Percentiles rank a stretch among this genome's conserved stretches.
Evolutionary conservation across 1,139 yeast genomes (phyloP).

Genomic region (Candida labiduridarum): DNA sequence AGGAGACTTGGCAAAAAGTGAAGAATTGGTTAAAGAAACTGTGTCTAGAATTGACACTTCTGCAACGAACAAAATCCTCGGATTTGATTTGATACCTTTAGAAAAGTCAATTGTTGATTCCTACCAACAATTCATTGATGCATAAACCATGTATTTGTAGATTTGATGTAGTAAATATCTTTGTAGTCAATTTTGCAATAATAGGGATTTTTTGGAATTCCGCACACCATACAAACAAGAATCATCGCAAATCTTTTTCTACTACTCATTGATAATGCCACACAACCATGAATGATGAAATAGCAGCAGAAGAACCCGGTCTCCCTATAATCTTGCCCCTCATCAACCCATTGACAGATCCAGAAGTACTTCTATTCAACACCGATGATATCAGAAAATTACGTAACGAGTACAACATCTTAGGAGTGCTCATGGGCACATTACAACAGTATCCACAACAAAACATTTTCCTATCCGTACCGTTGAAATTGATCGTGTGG

Average conservation of each 20-base stretch:
- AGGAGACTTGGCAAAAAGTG: no score
- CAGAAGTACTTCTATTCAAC: slow-evolving; percentile 51
- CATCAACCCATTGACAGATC: slow-evolving; percentile 28
- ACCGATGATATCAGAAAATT: slow-evolving; percentile 54
- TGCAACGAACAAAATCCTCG: no score
- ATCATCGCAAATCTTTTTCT: no score
- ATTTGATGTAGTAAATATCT: no score
- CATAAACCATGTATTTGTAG: slow-evolving; percentile 10
- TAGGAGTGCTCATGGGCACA: slow-evolving; percentile 82
- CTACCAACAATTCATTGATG: no score
- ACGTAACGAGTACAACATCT: slow-evolving; percentile 52
- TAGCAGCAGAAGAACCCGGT: not conserved
- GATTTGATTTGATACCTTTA: no score
- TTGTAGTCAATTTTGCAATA: no score
- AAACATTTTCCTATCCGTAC: slow-evolving; percentile 80
- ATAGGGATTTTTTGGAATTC: no score
- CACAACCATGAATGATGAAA: not conserved
- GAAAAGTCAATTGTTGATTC: no score
- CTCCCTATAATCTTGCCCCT: slow-evolving; percentile 22
- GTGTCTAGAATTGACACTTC: no score
- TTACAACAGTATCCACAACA: slow-evolving; percentile 90
- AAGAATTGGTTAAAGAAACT: no score
- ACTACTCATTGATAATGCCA: not conserved
- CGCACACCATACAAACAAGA: no score
- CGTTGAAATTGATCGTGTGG: slow-evolving; percentile 70